Evolutionary conservation across 2,329 filamentous ascomycete species (phyloP).

Genomic region (Hypoxylon sp.): DNA sequence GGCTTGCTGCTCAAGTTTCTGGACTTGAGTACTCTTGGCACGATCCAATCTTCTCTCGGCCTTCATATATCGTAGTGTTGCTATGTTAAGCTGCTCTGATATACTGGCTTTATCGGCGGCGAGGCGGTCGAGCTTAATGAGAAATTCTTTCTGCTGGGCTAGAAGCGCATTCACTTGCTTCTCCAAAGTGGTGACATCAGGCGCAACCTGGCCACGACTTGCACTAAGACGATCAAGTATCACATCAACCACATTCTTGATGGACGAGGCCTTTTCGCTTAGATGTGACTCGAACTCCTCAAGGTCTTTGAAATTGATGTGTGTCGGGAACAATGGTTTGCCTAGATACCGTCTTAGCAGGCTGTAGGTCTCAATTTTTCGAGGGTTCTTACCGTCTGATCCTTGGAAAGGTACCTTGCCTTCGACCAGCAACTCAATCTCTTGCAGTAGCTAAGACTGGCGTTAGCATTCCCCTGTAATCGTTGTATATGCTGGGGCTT

Average conservation of each 20-base stretch:
- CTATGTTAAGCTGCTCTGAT: conserved; percentile 86
- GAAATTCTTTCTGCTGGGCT: conserved; percentile 83
- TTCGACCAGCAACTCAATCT: conserved; percentile 70
- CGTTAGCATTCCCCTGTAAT: conserved; percentile 27
- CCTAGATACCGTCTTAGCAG: conserved; percentile 55
- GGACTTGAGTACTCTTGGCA: conserved; percentile 86
- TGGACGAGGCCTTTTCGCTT: conserved; percentile 77
- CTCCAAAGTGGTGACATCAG: conserved; percentile 80
- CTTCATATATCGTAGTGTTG: conserved; percentile 91
- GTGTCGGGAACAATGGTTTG: conserved; percentile 64
- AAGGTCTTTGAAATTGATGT: conserved; percentile 71
- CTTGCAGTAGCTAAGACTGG: conserved; percentile 68
- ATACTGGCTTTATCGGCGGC: conserved; percentile 84
- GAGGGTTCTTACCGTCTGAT: conserved; percentile 55
- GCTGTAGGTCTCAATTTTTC: conserved; percentile 2
- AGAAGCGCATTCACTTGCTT: conserved; percentile 79
- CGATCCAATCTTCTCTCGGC: conserved; percentile 96
- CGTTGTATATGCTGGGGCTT: conserved; percentile 6
- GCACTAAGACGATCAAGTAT: conserved; percentile 71
- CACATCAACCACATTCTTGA: conserved; percentile 78
- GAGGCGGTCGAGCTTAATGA: conserved; percentile 80
- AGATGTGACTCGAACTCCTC: conserved; percentile 86
- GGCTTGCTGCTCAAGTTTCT: conserved; percentile 91
- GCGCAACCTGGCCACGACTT: conserved; percentile 66
- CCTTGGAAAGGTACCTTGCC: conserved; percentile 59